Evolutionary conservation across 495 filamentous ascomycete genomes (phyloP).

Genomic region (Trichodelitschia bisporula): DNA sequence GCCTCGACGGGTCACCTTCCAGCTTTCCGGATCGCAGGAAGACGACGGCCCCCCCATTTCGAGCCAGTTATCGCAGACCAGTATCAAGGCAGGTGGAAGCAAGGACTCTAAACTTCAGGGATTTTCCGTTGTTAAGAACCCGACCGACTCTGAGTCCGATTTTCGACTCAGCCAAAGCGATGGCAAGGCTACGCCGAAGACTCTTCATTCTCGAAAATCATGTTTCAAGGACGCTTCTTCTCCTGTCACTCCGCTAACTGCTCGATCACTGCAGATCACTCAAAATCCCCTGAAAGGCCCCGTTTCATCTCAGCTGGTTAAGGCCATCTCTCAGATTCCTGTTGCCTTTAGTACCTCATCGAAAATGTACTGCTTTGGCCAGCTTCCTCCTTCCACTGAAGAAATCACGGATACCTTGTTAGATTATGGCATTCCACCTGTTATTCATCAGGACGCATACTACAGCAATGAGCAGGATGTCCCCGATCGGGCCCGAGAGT

Average conservation of each 20-base stretch:
- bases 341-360: background rate
- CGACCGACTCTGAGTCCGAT: conserved; percentile 36
- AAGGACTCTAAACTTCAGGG: conserved; percentile 19
- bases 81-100: conserved; percentile 11
- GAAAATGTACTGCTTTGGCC: conserved; percentile 11
- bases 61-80: conserved; percentile 12
- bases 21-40: too few relatives aligned
- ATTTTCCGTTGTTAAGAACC: conserved; percentile 63
- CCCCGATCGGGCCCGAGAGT: conserved; percentile 53
- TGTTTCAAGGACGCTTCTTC: too few relatives aligned
- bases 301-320: background rate
- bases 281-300: background rate
- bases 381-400: conserved; percentile 12
- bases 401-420: conserved; percentile 14
- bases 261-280: background rate
- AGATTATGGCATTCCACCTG: conserved; percentile 17
- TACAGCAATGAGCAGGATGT: conserved; percentile 78
- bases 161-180: conserved; percentile 48
- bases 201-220: too few relatives aligned
- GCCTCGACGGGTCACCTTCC: too few relatives aligned
- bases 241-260: too few relatives aligned
- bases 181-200: too few relatives aligned
- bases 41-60: too few relatives aligned
- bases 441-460: conserved; percentile 67
- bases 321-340: background rate